These are phyloP conservation scores for Dothistroma septosporum DNA, from an alignment of 2,329 filamentous ascomycete genomes.

Conservation along the genomic window DNA sequence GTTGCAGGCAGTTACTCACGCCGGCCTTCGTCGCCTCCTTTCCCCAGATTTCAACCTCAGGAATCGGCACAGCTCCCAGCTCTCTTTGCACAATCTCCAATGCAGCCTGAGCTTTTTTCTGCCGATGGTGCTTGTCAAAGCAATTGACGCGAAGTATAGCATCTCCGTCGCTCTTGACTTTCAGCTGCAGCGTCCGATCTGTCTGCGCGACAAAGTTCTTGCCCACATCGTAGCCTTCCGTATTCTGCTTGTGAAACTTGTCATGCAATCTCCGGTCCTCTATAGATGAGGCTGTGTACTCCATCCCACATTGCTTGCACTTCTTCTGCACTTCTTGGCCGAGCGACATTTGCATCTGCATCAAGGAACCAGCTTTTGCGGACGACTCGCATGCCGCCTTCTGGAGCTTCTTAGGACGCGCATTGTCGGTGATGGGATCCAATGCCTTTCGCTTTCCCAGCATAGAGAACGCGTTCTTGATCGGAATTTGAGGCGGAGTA, in stretches of 20 bases:
- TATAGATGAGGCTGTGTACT: slow-evolving; percentile 58
- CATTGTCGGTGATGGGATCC: slow-evolving; percentile 32
- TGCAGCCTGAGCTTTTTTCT: slow-evolving; percentile 51
- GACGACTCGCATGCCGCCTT: slow-evolving; percentile 30
- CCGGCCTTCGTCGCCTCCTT: slow-evolving; percentile 30
- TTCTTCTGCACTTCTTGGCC: slow-evolving; percentile 53
- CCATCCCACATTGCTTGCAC: slow-evolving; percentile 61
- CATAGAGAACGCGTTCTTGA: slow-evolving; percentile 33
- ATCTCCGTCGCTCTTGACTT: slow-evolving; percentile 35
- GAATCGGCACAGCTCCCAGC: slow-evolving; percentile 57
- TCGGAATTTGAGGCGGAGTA: slow-evolving; percentile 11
- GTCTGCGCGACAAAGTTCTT: slow-evolving; percentile 52
- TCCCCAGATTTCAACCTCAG: slow-evolving; percentile 56
- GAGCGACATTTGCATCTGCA: slow-evolving; percentile 60
- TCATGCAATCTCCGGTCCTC: slow-evolving; percentile 61
- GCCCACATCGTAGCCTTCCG: slow-evolving; percentile 58
- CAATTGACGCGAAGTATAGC: slow-evolving; percentile 57
- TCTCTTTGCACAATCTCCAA: slow-evolving; percentile 61
- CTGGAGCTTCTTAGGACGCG: slow-evolving; percentile 23
- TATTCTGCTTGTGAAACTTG: slow-evolving; percentile 60
- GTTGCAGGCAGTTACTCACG: slow-evolving; percentile 20
- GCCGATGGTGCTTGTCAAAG: slow-evolving; percentile 49
- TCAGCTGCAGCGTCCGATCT: slow-evolving; percentile 10
- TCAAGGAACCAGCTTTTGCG: slow-evolving; percentile 38
- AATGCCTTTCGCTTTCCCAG: slow-evolving; percentile 33